Evolutionary conservation across 768 basidiomycete genomes (phyloP), one percentile per base, ranked within the genome.

Genomic region (Chalciporus piperatus): DNA sequence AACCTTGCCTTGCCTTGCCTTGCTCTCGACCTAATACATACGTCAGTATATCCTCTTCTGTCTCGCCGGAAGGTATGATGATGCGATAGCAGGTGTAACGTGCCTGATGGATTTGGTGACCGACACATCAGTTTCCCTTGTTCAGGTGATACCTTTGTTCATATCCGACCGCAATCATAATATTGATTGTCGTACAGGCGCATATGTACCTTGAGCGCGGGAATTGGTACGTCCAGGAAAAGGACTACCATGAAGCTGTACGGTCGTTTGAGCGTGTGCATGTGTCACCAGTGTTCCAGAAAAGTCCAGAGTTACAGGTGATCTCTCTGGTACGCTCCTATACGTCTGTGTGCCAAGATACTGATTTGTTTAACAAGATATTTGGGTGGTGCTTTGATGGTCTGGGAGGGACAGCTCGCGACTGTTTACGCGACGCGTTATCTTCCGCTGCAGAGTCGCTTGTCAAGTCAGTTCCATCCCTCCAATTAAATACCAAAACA

Each of bases 351-450:
- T 30, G 9, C 30, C 30, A 10, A 9, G 30, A 30, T 12, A 30
- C 7, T 30, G 30, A 30, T 22, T 8, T 11, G 16, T 14, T 16
- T 16, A 10, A 22, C 16, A n/a, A 57, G 57, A 48, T 58, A 42
- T 45, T n/a, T 2, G 57, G 57, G 2, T 55, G 54, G 57, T 33
- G 37, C 2, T 58, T 55, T 19, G 44, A 58, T 8, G 8, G 27
- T 30, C 17, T 55, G 3, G 16, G 5, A 0, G 12, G 35, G 32
- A 12, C 4, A 6, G 40, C 54, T 25, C 43, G 3, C 39, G 38
- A 12, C 1, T 16, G 20, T 11, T 39, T 25, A 25, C 25, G 41
- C 9, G 41, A 53, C 23, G 41, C 47, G 5, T 10, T 45, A 2
- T 37, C 30, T 44, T 41, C 51, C 1, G 46, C 30, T 6, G 46